Base-by-base conservation (phyloP, 176 grass and related monocot species). In the Rhynchospora tenuis region DNA sequence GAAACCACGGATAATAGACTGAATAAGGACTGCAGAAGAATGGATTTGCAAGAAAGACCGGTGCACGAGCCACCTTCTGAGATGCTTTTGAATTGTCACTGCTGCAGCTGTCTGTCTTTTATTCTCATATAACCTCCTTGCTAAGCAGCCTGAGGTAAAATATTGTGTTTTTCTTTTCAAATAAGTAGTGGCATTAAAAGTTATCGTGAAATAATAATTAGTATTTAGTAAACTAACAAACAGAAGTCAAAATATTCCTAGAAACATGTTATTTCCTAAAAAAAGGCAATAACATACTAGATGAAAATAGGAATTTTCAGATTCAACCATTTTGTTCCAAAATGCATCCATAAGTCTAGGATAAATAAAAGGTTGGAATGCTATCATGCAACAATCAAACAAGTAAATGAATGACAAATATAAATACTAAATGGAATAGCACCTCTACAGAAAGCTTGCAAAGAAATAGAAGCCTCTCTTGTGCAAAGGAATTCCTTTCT, bases 391-490 rank as follows among this genome's bases (percentile, higher is more conserved):
- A 85, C 31, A 63, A 88, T 50, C 64, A 58, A 83, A 31, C 28
- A 78, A 70, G 20, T 23, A 72, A 20, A 16, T 65, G 14, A 38
- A 82, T 45, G 71, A 72, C 5, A 66, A 54, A 61, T 23, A 61
- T 16, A 9, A 54, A 54, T 9, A 76, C 13, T 55, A 76, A 51
- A 54, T 51, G 83, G 31, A 20, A 62, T 48, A 46, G 84, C 86
- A 98, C 96, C 96, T 95, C 93, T 92, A 58, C 91, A 95, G 80
- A 86, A 95, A 80, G 96, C 84, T 91, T 98, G 96, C 68, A 98
- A 24, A 83, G 88, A 91, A 83, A 95, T 83, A 62, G 91, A 88
- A 78, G 91, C 88, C 26, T 72, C 69, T 87, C 88, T 91, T 84
- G 76, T 90, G 80, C 88, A 78, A 85, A 95, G 42, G 79, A 91